Base-by-base conservation (phyloP, 1,284 basidiomycete species). In the Cutaneotrichosporon sp. region DNA sequence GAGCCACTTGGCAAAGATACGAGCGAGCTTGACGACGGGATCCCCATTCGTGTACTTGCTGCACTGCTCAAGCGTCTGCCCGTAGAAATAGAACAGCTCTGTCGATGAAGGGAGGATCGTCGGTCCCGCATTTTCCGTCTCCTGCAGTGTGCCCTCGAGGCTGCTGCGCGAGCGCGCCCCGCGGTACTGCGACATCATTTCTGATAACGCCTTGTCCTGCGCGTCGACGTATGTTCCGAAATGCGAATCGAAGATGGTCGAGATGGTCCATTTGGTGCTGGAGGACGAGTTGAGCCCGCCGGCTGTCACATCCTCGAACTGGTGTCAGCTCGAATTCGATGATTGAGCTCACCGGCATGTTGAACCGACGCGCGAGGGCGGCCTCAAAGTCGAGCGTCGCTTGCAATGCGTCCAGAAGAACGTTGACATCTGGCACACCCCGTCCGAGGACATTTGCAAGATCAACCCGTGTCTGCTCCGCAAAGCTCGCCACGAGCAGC, bases 71-170 rank as follows among this genome's bases (percentile, higher is more conserved):
- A 99, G 81, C 51, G 90, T 94, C 76, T 97, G 93, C 0, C 90
- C 91, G 76, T 99, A 99, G 79, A 97, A 93, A 79, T 96, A 96
- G 82, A 99, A 99, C 42, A 99, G 82, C 74, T 99, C 95, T 0
- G 95, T 98, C 1, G 93, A 97, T 0, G 92, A 95, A 0, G 93
- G 91, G 3, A 98, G 84, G 0, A 99, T 91, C 1, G 86, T 84
- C 4, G 86, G 84, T 0, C 86, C 83, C 21, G 84, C 82, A 14
- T 82, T 82, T 11, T 82, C 82, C 30, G 85, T 84, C 22, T 85
- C 84, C 8, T 65, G 76, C 55, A 83, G 76, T 0, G 83, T 78
- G 8, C 84, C 84, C 61, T 94, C 92, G 13, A 90, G 79, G 1
- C 89, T 94, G 22, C 86, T 81, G 22, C 90, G 86, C 36, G 86